These are phyloP conservation scores for Nepenthes gracilis DNA, from an alignment of 148 eudicot genomes.

Conservation along the genomic window DNA sequence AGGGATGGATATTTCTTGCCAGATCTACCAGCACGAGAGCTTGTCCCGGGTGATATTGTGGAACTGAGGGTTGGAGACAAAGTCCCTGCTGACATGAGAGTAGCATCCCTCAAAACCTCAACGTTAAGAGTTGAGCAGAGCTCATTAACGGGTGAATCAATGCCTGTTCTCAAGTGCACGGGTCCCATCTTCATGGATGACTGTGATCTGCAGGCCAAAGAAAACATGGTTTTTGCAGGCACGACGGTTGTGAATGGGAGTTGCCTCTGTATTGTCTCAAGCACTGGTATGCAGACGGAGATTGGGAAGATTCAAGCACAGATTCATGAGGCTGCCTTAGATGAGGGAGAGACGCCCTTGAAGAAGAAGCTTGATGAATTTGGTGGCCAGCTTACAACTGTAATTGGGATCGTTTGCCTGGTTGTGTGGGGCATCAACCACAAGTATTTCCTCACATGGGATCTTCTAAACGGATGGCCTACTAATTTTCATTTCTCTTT, in stretches of 20 bases:
- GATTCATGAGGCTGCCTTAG: conserved; percentile 68
- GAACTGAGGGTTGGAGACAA: conserved; percentile 75
- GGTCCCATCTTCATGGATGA: conserved; percentile 32
- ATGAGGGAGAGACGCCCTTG: conserved; percentile 65
- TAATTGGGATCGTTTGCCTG: conserved; percentile 60
- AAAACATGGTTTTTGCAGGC: conserved; percentile 81
- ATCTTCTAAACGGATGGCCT: conserved; percentile 59
- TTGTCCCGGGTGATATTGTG: conserved; percentile 82
- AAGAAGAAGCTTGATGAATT: conserved; percentile 80
- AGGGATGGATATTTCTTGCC: conserved; percentile 64
- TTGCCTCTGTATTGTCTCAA: conserved; percentile 49
- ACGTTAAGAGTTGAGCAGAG: conserved; percentile 75
- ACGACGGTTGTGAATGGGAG: conserved; percentile 71
- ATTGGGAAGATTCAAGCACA: conserved; percentile 70
- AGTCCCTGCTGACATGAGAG: conserved; percentile 81
- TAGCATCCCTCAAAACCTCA: conserved; percentile 48
- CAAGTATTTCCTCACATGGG: conserved; percentile 76
- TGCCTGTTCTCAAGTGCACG: conserved; percentile 63
- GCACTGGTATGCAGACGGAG: conserved; percentile 62
- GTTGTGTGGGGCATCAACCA: conserved; percentile 64
- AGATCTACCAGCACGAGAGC: conserved; percentile 63
- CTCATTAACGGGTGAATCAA: conserved; percentile 75
- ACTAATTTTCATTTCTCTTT: conserved; percentile 61
- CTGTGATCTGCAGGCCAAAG: conserved; percentile 74
- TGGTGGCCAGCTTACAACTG: conserved; percentile 53